Evolutionary conservation across 345 rosid species (phyloP).

Genomic region (Heritiera littoralis): DNA sequence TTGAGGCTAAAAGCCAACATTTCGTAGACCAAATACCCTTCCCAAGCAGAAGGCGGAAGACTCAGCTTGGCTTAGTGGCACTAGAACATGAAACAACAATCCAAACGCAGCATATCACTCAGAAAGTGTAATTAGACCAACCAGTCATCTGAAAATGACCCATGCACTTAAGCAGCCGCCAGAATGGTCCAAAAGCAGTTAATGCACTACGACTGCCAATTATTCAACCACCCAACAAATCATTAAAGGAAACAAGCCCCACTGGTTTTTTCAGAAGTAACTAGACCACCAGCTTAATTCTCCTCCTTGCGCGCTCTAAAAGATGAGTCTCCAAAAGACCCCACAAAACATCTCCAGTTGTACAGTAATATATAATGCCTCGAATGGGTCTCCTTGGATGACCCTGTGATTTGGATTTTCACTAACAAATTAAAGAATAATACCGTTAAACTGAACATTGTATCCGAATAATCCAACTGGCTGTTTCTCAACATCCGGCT

Average conservation of each 20-base stretch:
- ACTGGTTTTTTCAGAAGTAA: not conserved
- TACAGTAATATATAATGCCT: not conserved
- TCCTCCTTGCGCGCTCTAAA: not conserved
- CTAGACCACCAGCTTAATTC: not conserved
- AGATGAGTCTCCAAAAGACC: not conserved
- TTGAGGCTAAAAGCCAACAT: not conserved
- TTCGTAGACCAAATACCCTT: not conserved
- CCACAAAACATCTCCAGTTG: conserved; percentile 5
- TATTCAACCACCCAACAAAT: conserved; percentile 7
- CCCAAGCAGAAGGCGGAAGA: not conserved
- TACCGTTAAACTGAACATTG: not conserved
- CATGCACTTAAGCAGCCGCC: not conserved
- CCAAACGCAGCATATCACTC: not conserved
- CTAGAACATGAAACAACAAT: not conserved
- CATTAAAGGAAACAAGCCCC: not conserved
- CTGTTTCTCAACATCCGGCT: not conserved
- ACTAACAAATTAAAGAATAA: conserved; percentile 6
- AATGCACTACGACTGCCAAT: not conserved
- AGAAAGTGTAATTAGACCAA: not conserved
- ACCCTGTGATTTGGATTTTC: not conserved
- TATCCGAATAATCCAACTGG: not conserved
- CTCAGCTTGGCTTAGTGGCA: not conserved
- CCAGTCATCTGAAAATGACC: too few species aligned
- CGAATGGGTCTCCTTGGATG: conserved; percentile 1
- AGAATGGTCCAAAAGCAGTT: conserved; percentile 1